Evolutionary conservation across 108 stramenopile species (phyloP).

Genomic region (Nitzschia sp.): DNA sequence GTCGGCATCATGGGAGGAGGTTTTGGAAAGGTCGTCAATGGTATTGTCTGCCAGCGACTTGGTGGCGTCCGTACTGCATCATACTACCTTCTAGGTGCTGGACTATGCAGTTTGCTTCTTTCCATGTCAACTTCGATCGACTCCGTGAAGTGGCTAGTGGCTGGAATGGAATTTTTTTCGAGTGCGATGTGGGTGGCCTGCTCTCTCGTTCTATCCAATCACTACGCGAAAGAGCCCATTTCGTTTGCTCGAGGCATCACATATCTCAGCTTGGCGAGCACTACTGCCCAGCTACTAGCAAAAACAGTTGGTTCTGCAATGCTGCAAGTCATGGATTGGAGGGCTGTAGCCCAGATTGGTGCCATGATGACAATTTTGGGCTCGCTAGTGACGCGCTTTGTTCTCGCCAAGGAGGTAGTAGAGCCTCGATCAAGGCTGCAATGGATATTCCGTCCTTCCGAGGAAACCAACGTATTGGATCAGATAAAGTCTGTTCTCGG

Average conservation of each 20-base stretch:
- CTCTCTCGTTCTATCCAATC: constrained; percentile 16
- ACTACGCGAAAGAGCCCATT: constrained; percentile 15
- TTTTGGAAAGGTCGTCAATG: constrained; percentile 48
- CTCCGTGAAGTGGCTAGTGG: constrained; percentile 21
- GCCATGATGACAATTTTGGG: constrained; percentile 19
- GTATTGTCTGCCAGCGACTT: constrained; percentile 42
- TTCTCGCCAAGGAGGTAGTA: not conserved
- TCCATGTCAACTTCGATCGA: constrained; percentile 11
- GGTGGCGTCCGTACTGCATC: constrained; percentile 23
- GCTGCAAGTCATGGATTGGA: constrained; percentile 24
- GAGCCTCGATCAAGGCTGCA: not conserved
- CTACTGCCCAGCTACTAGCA: constrained; percentile 22
- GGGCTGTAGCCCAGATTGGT: constrained; percentile 22
- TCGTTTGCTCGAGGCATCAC: constrained; percentile 32
- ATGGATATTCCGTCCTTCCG: not conserved
- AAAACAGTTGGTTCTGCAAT: constrained; percentile 28
- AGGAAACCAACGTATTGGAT: not conserved
- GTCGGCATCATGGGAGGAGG: constrained; percentile 30
- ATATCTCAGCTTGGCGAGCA: constrained; percentile 29
- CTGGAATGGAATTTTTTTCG: constrained; percentile 35
- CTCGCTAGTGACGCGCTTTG: constrained; percentile 6
- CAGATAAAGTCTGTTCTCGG: constrained; percentile 22
- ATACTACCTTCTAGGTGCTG: constrained; percentile 7
- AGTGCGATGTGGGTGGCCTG: constrained; percentile 38
- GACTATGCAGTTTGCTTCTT: constrained; percentile 1